Percentiles rank a stretch among this genome's conserved stretches.
Conservation (phyloP, 2,329 filamentous ascomycete genomes). For the Lachnellula occidentalis region DNA sequence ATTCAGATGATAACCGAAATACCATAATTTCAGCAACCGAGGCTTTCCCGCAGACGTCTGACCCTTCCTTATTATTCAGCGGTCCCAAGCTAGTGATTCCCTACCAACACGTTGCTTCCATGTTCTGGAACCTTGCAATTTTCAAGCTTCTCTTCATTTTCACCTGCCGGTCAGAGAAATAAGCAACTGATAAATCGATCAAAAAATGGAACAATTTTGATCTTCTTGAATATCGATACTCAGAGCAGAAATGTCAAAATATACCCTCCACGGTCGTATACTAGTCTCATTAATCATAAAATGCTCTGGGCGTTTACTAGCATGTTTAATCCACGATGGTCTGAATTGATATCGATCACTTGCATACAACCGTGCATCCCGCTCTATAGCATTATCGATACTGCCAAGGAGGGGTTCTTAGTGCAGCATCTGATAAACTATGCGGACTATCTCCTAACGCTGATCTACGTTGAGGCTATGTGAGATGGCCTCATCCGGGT, state of each 20-base stretch:
- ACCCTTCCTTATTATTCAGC: not conserved
- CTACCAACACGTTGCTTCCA: not conserved
- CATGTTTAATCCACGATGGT: not conserved
- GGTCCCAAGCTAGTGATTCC: not conserved
- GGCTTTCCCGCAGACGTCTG: not conserved
- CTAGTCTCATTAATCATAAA: conserved; percentile 1
- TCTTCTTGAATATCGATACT: not conserved
- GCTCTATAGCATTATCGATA: conserved; percentile 17
- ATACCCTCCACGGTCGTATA: too few species aligned
- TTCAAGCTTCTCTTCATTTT: not conserved
- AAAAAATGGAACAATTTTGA: not conserved
- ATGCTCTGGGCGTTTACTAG: not conserved
- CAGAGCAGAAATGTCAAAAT: not conserved
- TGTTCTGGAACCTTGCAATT: not conserved
- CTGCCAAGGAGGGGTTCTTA: conserved; percentile 3
- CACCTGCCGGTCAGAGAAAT: not conserved
- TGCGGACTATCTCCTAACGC: too few species aligned
- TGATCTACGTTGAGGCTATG: conserved; percentile 11
- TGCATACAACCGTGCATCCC: conserved; percentile 26
- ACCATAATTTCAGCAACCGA: too few species aligned
- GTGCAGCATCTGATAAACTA: not conserved
- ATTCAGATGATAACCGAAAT: too few species aligned
- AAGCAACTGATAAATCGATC: not conserved
- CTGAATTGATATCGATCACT: conserved; percentile 18
- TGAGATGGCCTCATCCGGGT: not conserved